Evolutionary conservation across 352 stramenopile species (phyloP), one percentile per base, ranked within the genome.

Genomic region (Phytophthora sansomeana): DNA sequence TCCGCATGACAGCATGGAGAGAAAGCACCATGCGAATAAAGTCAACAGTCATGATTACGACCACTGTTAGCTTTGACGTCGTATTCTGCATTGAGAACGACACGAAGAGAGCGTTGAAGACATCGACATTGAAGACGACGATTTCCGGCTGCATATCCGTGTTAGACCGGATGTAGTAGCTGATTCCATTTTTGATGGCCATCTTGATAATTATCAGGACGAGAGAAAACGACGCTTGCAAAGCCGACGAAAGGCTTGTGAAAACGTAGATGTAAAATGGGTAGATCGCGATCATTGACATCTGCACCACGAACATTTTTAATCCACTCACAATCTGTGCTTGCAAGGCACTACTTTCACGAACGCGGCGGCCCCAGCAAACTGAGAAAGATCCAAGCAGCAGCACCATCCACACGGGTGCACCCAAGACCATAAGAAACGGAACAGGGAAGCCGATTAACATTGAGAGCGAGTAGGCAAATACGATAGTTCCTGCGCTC

Each of bases 71-170:
- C 14, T 70, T 50, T 35, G 72, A 78, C 1, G 54, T 67, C 0
- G 74, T 54, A 36, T 66, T 75, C 36, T 82, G 74, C 63, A 82
- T 68, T 52, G 68, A 76, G 32, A 59, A 78, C 1, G 65, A 53
- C 5, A 77, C 63, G 36, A 74, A 80, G 19, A 80, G 61, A 16
- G 71, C 61, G 47, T 71, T 74, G 51, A 77, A 79, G 35, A 75
- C 57, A 11, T 79, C 58, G 29, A 78, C 47, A 33, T 68, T 77
- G 58, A 80, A 76, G 30, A 80, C 62, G 29, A 82, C 58, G 19
- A 73, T 52, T 43, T 72, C 67, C 17, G 67, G 67, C 21, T 71
- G 56, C 43, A 71, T 33, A n/a, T 74, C 71, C 0, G 53, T 49
- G 7, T 73, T 50, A 28, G 50, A 59, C 4, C 14, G 30, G 43